Percentiles rank a stretch among this genome's conserved stretches.
These are phyloP conservation scores for Blastomyces emzantsi DNA, from an alignment of 2,329 filamentous ascomycete species.

Conservation along the genomic window DNA sequence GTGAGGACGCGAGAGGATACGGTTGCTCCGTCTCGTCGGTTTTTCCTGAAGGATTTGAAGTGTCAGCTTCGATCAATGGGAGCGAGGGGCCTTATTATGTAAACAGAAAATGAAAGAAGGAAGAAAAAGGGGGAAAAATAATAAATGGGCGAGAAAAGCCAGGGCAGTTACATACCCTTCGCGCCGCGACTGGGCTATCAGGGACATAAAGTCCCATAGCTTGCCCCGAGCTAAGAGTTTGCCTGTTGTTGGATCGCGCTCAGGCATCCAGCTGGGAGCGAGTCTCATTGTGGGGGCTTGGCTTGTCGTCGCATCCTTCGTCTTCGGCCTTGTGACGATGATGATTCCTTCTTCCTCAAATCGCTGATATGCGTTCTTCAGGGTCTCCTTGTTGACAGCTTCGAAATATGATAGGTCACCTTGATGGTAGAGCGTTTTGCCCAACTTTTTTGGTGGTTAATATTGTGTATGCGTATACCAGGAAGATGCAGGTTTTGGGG, in stretches of 20 bases:
- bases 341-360: conserved; percentile 90
- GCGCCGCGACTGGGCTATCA: conserved; percentile 69
- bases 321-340: conserved; percentile 55
- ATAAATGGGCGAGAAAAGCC: neutral
- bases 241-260: conserved; percentile 53
- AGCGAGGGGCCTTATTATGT: neutral
- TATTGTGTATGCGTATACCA: neutral
- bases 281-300: conserved; percentile 49
- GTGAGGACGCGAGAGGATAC: conserved; percentile 72
- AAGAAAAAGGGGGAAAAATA: neutral
- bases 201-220: conserved; percentile 86
- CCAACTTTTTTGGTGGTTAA: conserved; percentile 43
- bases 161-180: conserved; percentile 54
- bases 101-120: neutral
- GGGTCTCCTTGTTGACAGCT: conserved; percentile 94
- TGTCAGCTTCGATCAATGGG: neutral
- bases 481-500: conserved; percentile 11
- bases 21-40: conserved; percentile 83
- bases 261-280: conserved; percentile 63
- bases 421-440: conserved; percentile 95
- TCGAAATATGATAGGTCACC: conserved; percentile 96
- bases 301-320: conserved; percentile 43
- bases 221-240: conserved; percentile 60
- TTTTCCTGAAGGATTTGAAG: conserved; percentile 50
- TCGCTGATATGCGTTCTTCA: conserved; percentile 83